A percentile compares a stretch with the other conserved stretches of the same genome.
Conservation (phyloP, 75 land plant genomes). For the Picea glauca region DNA sequence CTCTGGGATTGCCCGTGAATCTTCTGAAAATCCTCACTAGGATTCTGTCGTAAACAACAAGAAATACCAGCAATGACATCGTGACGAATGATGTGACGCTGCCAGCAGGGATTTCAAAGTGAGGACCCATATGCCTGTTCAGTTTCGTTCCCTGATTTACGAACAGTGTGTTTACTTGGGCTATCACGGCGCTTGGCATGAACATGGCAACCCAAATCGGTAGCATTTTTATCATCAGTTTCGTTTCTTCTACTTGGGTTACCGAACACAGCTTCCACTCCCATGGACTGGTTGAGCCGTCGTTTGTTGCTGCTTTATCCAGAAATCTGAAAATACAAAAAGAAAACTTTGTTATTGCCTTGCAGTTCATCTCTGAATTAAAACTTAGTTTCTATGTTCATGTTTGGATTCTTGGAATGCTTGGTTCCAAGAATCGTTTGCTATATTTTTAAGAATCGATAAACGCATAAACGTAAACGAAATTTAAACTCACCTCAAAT, state of each 20-base stretch:
- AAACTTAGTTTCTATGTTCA: no score
- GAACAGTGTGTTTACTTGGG: constrained; percentile 57
- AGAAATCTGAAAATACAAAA: constrained; percentile 32
- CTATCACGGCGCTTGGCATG: constrained; percentile 40
- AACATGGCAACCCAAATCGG: constrained; percentile 42
- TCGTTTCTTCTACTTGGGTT: constrained; percentile 74
- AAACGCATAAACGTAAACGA: no score
- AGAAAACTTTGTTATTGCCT: no score
- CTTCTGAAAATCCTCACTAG: no score
- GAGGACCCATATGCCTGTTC: constrained; percentile 26
- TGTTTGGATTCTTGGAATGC: no score
- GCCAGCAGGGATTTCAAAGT: constrained; percentile 50
- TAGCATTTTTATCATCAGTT: constrained; percentile 48
- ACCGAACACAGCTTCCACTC: constrained; percentile 33
- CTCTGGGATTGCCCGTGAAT: no score
- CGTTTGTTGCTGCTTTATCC: constrained; percentile 59
- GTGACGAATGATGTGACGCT: constrained; percentile 29
- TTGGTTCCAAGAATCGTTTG: no score
- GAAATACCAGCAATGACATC: no score
- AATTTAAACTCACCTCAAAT: no score
- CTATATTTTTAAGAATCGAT: no score
- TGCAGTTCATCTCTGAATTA: no score
- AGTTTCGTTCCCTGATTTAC: constrained; percentile 59
- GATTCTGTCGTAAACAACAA: no score
- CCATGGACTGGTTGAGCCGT: constrained; percentile 1